Percentiles rank a stretch among this genome's conserved stretches.
phyloP scores from a whole-genome alignment of 257 asterid species.

The Plantago ovata region DNA sequence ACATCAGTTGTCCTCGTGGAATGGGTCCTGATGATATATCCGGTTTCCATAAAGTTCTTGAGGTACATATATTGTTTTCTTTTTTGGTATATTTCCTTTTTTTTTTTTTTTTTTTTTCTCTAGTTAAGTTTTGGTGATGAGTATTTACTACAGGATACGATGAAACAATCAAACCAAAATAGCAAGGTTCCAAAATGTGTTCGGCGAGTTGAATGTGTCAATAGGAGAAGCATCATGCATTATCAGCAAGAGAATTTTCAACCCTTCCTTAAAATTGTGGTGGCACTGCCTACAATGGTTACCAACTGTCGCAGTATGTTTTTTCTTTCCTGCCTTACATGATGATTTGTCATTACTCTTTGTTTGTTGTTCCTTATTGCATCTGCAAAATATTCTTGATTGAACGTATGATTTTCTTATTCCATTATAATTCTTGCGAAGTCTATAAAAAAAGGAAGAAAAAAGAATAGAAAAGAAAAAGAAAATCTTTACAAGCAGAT shows the following conservation, averaged over 20 bases:
- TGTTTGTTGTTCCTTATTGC: no score
- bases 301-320: constrained; percentile 86
- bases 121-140: constrained; percentile 16
- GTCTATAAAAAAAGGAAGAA: no score
- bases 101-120: constrained; percentile 11
- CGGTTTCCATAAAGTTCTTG: constrained; percentile 80
- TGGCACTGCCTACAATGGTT: constrained; percentile 96
- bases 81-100: not conserved
- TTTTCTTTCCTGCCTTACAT: not conserved
- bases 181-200: constrained; percentile 67
- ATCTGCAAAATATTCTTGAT: no score
- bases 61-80: constrained; percentile 35
- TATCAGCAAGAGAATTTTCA: constrained; percentile 78
- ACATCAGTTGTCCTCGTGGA: constrained; percentile 84
- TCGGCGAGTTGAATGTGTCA: constrained; percentile 76
- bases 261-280: constrained; percentile 90
- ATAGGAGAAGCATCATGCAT: constrained; percentile 85
- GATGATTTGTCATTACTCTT: no score
- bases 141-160: constrained; percentile 53
- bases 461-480: no score
- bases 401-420: no score
- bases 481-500: constrained; percentile 6
- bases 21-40: constrained; percentile 98
- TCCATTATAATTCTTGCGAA: no score
- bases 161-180: constrained; percentile 75